Evolutionary conservation across 768 basidiomycete genomes (phyloP).

Genomic region (Hericium coralloides): DNA sequence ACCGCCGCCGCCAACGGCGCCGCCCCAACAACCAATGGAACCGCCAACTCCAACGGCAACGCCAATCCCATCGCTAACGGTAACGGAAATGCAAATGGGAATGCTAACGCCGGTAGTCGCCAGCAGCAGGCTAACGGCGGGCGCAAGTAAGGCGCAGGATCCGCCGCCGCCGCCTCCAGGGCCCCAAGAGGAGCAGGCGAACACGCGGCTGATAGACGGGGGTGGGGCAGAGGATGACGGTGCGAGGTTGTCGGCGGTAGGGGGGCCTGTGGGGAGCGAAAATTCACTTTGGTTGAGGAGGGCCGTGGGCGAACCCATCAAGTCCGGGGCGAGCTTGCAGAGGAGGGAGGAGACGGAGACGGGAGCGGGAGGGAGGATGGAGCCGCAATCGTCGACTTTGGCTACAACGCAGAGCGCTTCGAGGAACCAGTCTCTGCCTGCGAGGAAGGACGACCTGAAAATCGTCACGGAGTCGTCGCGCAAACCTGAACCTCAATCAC

Average conservation of each 20-base stretch:
- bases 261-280: background rate
- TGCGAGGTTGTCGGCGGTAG: background rate
- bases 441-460: conserved; percentile 9
- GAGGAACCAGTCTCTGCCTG: conserved; percentile 4
- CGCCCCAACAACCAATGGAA: background rate
- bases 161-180: background rate
- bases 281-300: background rate
- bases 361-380: background rate
- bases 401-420: background rate
- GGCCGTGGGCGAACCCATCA: background rate
- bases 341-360: background rate
- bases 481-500: background rate
- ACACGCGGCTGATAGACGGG: background rate
- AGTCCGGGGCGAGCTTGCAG: background rate
- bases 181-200: background rate
- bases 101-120: conserved; percentile 5
- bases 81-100: background rate
- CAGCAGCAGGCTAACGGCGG: background rate
- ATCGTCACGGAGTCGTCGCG: background rate
- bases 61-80: background rate
- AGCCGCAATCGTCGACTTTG: background rate
- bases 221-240: background rate
- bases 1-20: background rate
- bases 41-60: background rate
- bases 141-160: conserved; percentile 1